phyloP scores from a whole-genome alignment of 2,329 filamentous ascomycete species.

The Drechslerella stenobrocha region DNA sequence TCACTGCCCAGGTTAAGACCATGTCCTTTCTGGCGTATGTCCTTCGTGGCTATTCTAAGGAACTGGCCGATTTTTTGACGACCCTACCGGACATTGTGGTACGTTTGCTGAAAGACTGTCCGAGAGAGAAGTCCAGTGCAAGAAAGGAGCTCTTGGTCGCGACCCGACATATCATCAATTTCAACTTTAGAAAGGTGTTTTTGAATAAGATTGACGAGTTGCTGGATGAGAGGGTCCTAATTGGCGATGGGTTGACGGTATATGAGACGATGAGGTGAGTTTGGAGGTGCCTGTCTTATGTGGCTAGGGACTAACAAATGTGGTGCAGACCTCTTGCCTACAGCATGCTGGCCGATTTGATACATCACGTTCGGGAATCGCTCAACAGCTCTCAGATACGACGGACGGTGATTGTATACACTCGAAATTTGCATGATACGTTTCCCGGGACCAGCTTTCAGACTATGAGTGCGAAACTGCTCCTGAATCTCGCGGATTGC shows the following conservation, averaged over 20 bases:
- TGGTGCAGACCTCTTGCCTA: slow-evolving; percentile 76
- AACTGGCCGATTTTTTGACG: slow-evolving; percentile 83
- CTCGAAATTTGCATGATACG: slow-evolving; percentile 89
- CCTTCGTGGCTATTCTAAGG: slow-evolving; percentile 80
- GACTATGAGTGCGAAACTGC: slow-evolving; percentile 96
- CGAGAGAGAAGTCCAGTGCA: slow-evolving; percentile 87
- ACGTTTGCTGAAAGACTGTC: slow-evolving; percentile 86
- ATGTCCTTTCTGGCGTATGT: slow-evolving; percentile 98
- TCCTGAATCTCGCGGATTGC: slow-evolving; percentile 97
- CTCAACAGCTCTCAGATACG: slow-evolving; percentile 87
- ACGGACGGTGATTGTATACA: slow-evolving; percentile 95
- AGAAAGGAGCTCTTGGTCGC: slow-evolving; percentile 94
- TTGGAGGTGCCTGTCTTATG: no score
- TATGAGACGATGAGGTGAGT: slow-evolving; percentile 80
- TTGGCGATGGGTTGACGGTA: slow-evolving; percentile 92
- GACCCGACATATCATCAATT: slow-evolving; percentile 98
- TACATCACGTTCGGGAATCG: slow-evolving; percentile 93
- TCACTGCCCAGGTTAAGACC: slow-evolving; percentile 93
- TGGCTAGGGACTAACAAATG: neutral
- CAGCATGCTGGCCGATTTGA: slow-evolving; percentile 96
- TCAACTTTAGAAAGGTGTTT: slow-evolving; percentile 96
- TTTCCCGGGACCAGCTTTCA: slow-evolving; percentile 98
- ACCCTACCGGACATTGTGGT: slow-evolving; percentile 87
- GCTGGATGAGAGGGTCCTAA: slow-evolving; percentile 87
- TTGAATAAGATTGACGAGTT: slow-evolving; percentile 91